phyloP scores from a whole-genome alignment of 768 basidiomycete genomes.

The Jaapia argillacea region DNA sequence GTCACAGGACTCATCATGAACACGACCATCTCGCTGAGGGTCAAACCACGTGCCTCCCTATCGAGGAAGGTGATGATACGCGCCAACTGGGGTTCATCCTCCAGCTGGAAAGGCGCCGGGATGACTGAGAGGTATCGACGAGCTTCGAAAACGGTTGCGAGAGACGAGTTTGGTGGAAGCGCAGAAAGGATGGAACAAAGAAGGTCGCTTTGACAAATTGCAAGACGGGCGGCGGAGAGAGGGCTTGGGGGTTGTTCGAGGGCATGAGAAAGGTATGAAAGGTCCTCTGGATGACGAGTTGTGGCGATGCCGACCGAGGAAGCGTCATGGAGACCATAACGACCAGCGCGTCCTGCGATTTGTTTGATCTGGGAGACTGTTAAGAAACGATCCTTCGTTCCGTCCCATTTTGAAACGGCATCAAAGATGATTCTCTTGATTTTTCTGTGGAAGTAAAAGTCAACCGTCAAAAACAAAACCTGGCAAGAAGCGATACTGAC shows the following conservation, averaged over 20 bases:
- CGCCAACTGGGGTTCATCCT: conserved; percentile 13
- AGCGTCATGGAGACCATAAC: conserved; percentile 59
- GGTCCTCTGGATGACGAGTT: conserved; percentile 52
- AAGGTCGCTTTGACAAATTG: conserved; percentile 12
- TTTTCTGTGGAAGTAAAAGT: conserved; percentile 43
- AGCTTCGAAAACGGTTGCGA: conserved; percentile 36
- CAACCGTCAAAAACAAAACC: conserved; percentile 1
- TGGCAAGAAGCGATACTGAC: conserved; percentile 34
- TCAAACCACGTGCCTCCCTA: conserved; percentile 22
- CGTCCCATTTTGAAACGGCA: conserved; percentile 56
- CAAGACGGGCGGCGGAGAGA: conserved; percentile 43
- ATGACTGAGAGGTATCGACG: conserved; percentile 36
- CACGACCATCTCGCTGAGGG: conserved; percentile 32
- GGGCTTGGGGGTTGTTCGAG: conserved; percentile 40
- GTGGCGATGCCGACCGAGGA: conserved; percentile 59
- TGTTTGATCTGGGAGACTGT: conserved; percentile 81
- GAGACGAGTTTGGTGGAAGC: conserved; percentile 33
- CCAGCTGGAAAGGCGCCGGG: conserved; percentile 33
- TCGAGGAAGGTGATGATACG: conserved; percentile 36
- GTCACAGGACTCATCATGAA: conserved; percentile 44
- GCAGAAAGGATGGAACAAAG: conserved; percentile 20
- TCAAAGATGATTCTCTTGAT: conserved; percentile 84
- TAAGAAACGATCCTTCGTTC: conserved; percentile 30
- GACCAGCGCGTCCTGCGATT: conserved; percentile 89
- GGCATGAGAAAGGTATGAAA: conserved; percentile 47